These are phyloP conservation scores for Aspergillus conjunctus DNA, from an alignment of 495 filamentous ascomycete species.

Conservation along the genomic window DNA sequence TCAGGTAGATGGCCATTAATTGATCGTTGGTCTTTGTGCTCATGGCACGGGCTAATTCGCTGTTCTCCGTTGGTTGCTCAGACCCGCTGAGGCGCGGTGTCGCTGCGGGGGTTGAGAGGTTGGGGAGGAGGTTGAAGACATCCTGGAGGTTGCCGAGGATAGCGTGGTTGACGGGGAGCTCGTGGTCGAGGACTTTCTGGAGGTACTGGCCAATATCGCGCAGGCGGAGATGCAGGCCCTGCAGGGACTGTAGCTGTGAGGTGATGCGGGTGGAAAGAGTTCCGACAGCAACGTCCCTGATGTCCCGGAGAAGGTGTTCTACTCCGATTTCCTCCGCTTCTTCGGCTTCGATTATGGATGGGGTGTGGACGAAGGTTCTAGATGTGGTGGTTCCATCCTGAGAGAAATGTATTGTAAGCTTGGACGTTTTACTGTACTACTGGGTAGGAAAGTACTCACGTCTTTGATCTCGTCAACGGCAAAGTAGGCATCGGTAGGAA, in stretches of 20 bases:
- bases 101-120: constrained; percentile 81
- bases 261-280: constrained; percentile 98
- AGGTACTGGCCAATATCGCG: constrained; percentile 95
- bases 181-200: constrained; percentile 89
- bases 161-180: constrained; percentile 94
- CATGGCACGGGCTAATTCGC: constrained; percentile 91
- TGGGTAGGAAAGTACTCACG: constrained; percentile 56
- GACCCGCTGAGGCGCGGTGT: constrained; percentile 49
- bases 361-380: constrained; percentile 98
- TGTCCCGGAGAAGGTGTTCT: constrained; percentile 96
- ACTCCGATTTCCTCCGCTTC: constrained; percentile 99
- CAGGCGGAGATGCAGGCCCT: constrained; percentile 92
- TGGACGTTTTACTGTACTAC: neutral
- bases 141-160: constrained; percentile 98
- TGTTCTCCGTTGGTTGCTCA: constrained; percentile 59
- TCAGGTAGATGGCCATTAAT: constrained; percentile 96
- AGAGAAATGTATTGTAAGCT: neutral
- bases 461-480: constrained; percentile 99
- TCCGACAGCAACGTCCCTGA: constrained; percentile 94
- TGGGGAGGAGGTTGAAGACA: constrained; percentile 97
- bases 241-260: constrained; percentile 94
- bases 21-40: constrained; percentile 99
- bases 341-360: constrained; percentile 97
- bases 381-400: constrained; percentile 97
- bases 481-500: constrained; percentile 98